Evolutionary conservation across 1,284 basidiomycete genomes (phyloP).

Genomic region (Mycena citricolor): DNA sequence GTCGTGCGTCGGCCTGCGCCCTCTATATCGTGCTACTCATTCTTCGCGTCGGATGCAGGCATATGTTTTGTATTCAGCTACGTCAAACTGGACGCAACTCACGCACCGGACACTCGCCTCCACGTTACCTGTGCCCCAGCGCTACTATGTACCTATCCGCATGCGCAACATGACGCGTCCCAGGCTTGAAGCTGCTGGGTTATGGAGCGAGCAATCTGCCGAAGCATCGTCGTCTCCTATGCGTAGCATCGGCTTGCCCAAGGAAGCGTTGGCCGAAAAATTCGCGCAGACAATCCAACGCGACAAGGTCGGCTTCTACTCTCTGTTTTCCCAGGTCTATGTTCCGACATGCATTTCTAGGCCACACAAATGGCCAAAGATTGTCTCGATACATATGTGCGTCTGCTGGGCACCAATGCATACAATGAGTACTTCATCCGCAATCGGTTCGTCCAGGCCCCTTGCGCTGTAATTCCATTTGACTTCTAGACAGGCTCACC

Average conservation of each 20-base stretch:
- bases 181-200: conserved; percentile 58
- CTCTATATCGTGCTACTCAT: neutral
- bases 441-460: no score
- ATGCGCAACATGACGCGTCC: conserved; percentile 56
- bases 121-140: conserved; percentile 63
- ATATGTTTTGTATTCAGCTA: conserved; percentile 59
- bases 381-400: conserved; percentile 56
- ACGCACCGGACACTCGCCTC: conserved; percentile 54
- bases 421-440: no score
- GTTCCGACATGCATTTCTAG: conserved; percentile 34
- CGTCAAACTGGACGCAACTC: conserved; percentile 60
- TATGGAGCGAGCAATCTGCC: conserved; percentile 54
- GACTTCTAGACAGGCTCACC: no score
- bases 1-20: conserved; percentile 48
- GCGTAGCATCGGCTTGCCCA: no score
- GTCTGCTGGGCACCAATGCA: conserved; percentile 55
- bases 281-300: conserved; percentile 57
- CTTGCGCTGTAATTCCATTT: no score
- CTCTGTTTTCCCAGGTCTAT: neutral
- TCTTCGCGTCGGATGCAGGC: conserved; percentile 34
- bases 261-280: conserved; percentile 36
- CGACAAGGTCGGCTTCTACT: conserved; percentile 51
- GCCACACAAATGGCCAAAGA: conserved; percentile 58
- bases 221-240: no score
- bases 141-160: conserved; percentile 68